A percentile compares a stretch with the other conserved stretches of the same genome.
Conservation (phyloP, 768 basidiomycete genomes). For the Favolaschia claudopus region DNA sequence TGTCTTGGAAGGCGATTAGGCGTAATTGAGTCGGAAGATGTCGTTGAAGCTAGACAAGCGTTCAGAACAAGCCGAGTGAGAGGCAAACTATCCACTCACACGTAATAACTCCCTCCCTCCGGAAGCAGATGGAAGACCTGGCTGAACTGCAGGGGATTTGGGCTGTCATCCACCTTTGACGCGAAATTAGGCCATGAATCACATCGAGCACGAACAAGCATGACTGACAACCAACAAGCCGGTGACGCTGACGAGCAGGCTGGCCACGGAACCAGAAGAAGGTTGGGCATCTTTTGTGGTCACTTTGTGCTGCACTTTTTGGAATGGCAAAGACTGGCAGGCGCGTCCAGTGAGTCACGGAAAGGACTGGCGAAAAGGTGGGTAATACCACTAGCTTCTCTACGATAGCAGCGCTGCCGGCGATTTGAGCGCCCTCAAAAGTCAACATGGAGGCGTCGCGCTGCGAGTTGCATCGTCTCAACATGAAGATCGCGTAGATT, state of each 20-base stretch:
- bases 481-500: conserved; percentile 37
- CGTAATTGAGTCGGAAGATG: conserved; percentile 91
- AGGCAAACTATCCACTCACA: conserved; percentile 59
- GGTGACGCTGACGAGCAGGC: conserved; percentile 86
- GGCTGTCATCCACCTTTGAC: conserved; percentile 78
- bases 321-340: conserved; percentile 90
- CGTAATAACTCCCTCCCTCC: conserved; percentile 78
- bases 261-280: conserved; percentile 62
- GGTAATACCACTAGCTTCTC: conserved; percentile 66
- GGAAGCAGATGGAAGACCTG: conserved; percentile 93
- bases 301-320: conserved; percentile 80
- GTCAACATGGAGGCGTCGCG: conserved; percentile 84
- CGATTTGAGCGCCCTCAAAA: conserved; percentile 71
- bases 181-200: background rate
- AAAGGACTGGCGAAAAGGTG: background rate
- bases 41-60: conserved; percentile 72
- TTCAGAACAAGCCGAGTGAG: background rate
- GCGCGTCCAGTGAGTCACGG: conserved; percentile 50
- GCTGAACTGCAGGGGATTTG: conserved; percentile 86
- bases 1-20: too few species aligned
- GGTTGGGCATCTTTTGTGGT: conserved; percentile 91
- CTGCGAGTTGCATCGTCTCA: conserved; percentile 54
- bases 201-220: background rate
- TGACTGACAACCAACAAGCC: conserved; percentile 77
- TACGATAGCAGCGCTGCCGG: conserved; percentile 62